phyloP scores from a whole-genome alignment of 345 rosid species.

The Brassica juncea region DNA sequence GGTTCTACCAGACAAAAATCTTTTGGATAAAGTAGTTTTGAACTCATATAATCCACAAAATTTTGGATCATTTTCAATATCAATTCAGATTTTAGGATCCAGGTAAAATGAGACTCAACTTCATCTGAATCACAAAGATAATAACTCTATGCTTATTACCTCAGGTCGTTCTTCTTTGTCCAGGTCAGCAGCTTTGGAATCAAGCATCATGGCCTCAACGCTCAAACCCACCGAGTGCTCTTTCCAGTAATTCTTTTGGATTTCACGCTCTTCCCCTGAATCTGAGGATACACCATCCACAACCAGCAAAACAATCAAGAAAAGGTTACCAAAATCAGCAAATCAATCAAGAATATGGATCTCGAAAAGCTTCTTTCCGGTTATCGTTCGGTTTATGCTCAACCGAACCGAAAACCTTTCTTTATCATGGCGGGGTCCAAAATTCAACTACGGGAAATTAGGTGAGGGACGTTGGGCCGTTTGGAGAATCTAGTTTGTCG shows the following conservation, averaged over 20 bases:
- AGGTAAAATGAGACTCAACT: not conserved
- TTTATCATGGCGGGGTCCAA: conserved; percentile 6
- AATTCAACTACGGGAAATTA: conserved; percentile 5
- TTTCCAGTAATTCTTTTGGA: conserved; percentile 82
- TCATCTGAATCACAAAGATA: not conserved
- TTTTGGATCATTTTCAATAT: not conserved
- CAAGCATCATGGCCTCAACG: conserved; percentile 92
- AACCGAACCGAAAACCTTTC: conserved; percentile 15
- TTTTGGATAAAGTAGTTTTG: not conserved
- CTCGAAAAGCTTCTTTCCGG: conserved; percentile 58
- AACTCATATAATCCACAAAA: not conserved
- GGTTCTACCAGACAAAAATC: not conserved
- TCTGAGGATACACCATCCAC: not conserved
- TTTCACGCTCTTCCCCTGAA: conserved; percentile 56
- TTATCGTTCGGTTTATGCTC: not conserved
- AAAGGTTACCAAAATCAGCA: not conserved
- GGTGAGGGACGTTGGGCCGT: conserved; percentile 10
- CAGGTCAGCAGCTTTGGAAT: conserved; percentile 79
- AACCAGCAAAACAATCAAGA: not conserved
- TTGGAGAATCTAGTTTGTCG: conserved; percentile 31
- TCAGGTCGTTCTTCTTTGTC: conserved; percentile 97
- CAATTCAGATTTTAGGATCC: not conserved
- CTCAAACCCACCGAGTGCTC: conserved; percentile 70
- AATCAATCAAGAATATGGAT: conserved; percentile 43
- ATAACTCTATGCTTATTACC: conserved; percentile 44